phyloP scores from a whole-genome alignment of 2,329 filamentous ascomycete genomes.

The Xylariaceae sp. region DNA sequence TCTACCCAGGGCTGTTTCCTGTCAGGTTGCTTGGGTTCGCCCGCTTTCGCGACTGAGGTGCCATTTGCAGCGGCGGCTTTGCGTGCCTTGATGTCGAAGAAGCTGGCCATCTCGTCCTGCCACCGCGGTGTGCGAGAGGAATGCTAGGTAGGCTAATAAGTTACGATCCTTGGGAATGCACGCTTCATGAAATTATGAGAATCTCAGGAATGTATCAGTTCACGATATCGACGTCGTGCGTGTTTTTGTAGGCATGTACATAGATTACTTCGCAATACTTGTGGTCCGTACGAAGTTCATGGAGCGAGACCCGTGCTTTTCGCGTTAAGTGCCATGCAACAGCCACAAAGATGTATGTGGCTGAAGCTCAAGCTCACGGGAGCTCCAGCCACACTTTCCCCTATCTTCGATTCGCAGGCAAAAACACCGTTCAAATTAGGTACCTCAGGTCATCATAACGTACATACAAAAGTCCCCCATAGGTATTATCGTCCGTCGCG shows the following conservation, averaged over 20 bases:
- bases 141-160: neutral
- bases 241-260: neutral
- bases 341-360: slow-evolving; percentile 3
- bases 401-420: too few relatives aligned
- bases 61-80: slow-evolving; percentile 68
- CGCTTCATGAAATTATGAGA: neutral
- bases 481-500: slow-evolving; percentile 3
- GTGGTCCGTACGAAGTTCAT: neutral
- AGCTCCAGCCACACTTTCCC: slow-evolving; percentile 14
- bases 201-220: neutral
- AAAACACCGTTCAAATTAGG: too few relatives aligned
- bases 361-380: slow-evolving; percentile 6
- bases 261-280: too few relatives aligned
- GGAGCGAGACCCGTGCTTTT: slow-evolving; percentile 15
- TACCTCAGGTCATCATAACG: neutral
- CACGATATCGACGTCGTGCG: neutral
- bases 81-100: slow-evolving; percentile 93
- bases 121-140: neutral
- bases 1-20: slow-evolving; percentile 92
- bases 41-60: slow-evolving; percentile 59
- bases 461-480: neutral
- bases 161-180: neutral
- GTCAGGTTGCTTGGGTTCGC: slow-evolving; percentile 58
- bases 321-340: slow-evolving; percentile 17
- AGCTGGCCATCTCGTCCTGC: slow-evolving; percentile 65